phyloP scores from a whole-genome alignment of 257 asterid genomes.

The Primulina tabacum region DNA sequence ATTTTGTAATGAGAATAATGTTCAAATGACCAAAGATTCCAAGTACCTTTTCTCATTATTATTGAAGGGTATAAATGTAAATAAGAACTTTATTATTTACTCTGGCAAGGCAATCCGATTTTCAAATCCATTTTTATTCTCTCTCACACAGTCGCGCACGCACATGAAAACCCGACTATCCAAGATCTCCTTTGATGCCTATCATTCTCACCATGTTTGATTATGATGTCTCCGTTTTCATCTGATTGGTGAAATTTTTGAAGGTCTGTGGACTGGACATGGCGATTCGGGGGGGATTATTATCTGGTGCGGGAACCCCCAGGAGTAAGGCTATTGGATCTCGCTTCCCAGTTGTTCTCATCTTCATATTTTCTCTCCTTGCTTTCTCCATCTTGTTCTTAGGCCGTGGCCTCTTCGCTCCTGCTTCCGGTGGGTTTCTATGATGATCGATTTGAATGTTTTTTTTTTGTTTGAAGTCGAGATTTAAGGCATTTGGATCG shows the following conservation, averaged over 20 bases:
- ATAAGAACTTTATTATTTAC: too few species aligned
- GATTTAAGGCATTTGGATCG: background rate
- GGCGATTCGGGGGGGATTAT: slow-evolving; percentile 46
- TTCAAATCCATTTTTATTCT: too few species aligned
- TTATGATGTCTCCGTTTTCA: background rate
- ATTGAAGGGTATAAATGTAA: too few species aligned
- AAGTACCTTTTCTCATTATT: too few species aligned
- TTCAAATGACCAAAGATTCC: too few species aligned
- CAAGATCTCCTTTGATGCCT: background rate
- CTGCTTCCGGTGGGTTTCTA: slow-evolving; percentile 45
- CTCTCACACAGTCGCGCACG: background rate
- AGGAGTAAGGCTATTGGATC: slow-evolving; percentile 44
- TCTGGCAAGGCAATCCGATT: too few species aligned
- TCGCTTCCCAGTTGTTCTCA: slow-evolving; percentile 27
- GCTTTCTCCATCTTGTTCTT: slow-evolving; percentile 38
- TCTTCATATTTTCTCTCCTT: slow-evolving; percentile 8
- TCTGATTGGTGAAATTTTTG: slow-evolving; percentile 5
- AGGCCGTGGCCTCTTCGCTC: slow-evolving; percentile 44
- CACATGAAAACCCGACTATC: background rate
- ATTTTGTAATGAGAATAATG: too few species aligned
- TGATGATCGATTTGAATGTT: background rate
- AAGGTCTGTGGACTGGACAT: slow-evolving; percentile 42
- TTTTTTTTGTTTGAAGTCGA: background rate
- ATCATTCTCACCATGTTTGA: background rate
- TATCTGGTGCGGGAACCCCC: slow-evolving; percentile 29